Conservation (phyloP, 331 rosid genomes). For the Cydonia oblonga region DNA sequence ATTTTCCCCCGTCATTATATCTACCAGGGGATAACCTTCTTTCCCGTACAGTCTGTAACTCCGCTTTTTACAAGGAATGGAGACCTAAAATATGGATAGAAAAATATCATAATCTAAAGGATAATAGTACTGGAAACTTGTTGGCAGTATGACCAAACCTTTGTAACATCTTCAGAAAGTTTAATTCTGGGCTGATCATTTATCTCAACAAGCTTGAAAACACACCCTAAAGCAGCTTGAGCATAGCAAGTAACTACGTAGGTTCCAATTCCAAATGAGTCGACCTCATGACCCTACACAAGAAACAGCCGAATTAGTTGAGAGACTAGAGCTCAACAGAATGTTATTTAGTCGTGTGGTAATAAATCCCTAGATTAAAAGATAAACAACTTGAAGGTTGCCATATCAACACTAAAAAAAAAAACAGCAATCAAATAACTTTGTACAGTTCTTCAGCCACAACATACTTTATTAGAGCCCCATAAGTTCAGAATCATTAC, state of each 20-base stretch:
- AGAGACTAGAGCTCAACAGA: background rate
- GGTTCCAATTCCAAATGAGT: constrained; percentile 95
- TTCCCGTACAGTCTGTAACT: constrained; percentile 75
- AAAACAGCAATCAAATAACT: background rate
- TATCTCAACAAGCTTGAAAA: constrained; percentile 97
- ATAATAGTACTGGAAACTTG: constrained; percentile 10
- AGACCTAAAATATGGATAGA: constrained; percentile 42
- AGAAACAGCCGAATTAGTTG: background rate
- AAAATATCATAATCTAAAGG: background rate
- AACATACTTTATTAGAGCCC: background rate
- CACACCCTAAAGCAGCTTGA: constrained; percentile 97
- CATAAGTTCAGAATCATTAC: constrained; percentile 23
- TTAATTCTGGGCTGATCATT: constrained; percentile 91
- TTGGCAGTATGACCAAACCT: constrained; percentile 44
- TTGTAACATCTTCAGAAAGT: constrained; percentile 96
- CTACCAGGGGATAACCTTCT: constrained; percentile 93
- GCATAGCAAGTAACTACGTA: constrained; percentile 90
- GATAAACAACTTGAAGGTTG: background rate
- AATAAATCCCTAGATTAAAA: background rate
- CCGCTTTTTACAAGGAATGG: constrained; percentile 92
- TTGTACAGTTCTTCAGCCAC: background rate
- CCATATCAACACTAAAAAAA: background rate
- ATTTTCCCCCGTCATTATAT: constrained; percentile 87
- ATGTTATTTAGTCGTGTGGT: background rate
- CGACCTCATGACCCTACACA: constrained; percentile 92